phyloP scores from a whole-genome alignment of 495 filamentous ascomycete genomes.

The Tuber aestivum region DNA sequence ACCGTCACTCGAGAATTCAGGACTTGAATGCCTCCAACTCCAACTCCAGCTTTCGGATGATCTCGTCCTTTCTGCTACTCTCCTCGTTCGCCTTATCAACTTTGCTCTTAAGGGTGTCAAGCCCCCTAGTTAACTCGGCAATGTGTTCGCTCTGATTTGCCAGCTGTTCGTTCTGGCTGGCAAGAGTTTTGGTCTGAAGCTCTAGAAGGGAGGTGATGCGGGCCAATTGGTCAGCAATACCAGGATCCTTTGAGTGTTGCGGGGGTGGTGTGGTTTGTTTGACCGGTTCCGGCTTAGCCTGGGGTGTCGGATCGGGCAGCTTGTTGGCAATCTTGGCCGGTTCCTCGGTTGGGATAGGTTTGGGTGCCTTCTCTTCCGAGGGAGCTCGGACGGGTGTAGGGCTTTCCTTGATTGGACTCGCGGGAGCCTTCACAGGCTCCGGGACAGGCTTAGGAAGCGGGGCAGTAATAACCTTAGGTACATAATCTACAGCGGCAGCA shows the following conservation, averaged over 20 bases:
- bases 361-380: conserved; percentile 39
- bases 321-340: conserved; percentile 40
- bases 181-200: conserved; percentile 19
- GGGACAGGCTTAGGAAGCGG: conserved; percentile 46
- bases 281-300: conserved; percentile 46
- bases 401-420: conserved; percentile 51
- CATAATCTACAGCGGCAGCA: conserved; percentile 61
- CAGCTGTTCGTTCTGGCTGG: conserved; percentile 48
- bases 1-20: conserved; percentile 34
- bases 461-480: conserved; percentile 50
- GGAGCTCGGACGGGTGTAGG: conserved; percentile 51
- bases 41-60: conserved; percentile 62
- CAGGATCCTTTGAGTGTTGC: conserved; percentile 36
- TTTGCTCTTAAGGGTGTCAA: conserved; percentile 64
- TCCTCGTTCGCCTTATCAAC: conserved; percentile 49
- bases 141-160: conserved; percentile 59
- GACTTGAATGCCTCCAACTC: conserved; percentile 57
- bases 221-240: conserved; percentile 33
- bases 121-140: conserved; percentile 57
- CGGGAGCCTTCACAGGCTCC: conserved; percentile 50
- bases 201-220: conserved; percentile 38
- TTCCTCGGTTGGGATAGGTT: conserved; percentile 20
- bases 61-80: conserved; percentile 57
- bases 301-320: conserved; percentile 11
- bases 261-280: conserved; percentile 26